These are phyloP conservation scores for Cladosporium halotolerans DNA, from an alignment of 2,329 filamentous ascomycete species.

Conservation along the genomic window DNA sequence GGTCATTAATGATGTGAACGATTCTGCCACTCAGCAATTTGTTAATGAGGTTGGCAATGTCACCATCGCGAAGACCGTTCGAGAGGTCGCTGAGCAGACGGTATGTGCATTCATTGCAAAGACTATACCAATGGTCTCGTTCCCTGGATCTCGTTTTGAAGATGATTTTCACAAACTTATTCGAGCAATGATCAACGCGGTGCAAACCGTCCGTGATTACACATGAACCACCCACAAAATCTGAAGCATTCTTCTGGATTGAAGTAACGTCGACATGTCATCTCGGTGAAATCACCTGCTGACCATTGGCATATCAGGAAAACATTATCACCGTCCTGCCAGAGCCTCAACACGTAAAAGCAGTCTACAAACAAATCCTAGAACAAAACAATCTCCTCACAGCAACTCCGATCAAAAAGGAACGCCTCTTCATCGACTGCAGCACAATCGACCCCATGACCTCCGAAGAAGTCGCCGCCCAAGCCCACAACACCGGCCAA, in stretches of 20 bases:
- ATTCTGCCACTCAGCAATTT: slow-evolving; percentile 50
- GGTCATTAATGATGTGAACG: slow-evolving; percentile 61
- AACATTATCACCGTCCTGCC: slow-evolving; percentile 84
- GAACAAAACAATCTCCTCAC: slow-evolving; percentile 48
- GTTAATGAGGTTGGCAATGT: slow-evolving; percentile 50
- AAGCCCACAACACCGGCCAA: slow-evolving; percentile 59
- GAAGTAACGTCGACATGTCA: too few species aligned
- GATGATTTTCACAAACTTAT: slow-evolving; percentile 13
- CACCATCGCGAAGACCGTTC: slow-evolving; percentile 50
- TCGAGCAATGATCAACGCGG: slow-evolving; percentile 13
- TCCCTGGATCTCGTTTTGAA: slow-evolving; percentile 1
- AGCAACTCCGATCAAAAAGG: slow-evolving; percentile 40
- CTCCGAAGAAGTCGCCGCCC: slow-evolving; percentile 68
- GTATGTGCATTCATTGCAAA: slow-evolving; percentile 42
- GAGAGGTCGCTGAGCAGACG: slow-evolving; percentile 60
- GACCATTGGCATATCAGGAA: slow-evolving; percentile 51
- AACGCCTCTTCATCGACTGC: slow-evolving; percentile 86
- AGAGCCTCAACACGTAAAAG: slow-evolving; percentile 79
- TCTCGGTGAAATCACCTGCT: slow-evolving; percentile 38
- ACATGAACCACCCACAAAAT: slow-evolving; percentile 12
- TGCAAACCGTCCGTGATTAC: slow-evolving; percentile 8
- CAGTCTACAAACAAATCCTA: slow-evolving; percentile 73
- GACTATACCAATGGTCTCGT: background rate
- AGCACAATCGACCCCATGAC: slow-evolving; percentile 92
- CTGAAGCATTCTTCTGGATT: background rate